Percentiles rank a stretch among this genome's conserved stretches.
Conservation (phyloP, 805 yeast genomes). For the Cyberlindnera misumaiensis region DNA sequence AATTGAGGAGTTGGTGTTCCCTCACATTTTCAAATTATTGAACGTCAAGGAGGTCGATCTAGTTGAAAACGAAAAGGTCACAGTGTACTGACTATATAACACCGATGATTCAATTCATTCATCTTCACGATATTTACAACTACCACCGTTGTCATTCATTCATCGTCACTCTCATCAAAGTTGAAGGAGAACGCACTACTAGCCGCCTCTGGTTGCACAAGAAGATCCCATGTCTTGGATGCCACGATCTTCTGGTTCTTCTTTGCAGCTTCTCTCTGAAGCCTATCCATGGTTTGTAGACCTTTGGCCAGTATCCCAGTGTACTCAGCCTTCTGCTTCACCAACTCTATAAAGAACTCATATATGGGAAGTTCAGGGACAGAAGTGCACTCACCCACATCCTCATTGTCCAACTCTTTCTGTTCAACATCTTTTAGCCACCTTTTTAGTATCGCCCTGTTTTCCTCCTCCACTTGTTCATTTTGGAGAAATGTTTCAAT, state of each 20-base stretch:
- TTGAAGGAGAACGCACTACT: slow-evolving; percentile 17
- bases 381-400: slow-evolving; percentile 48
- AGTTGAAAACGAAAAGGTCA: slow-evolving; percentile 8
- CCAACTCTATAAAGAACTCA: slow-evolving; percentile 50
- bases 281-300: slow-evolving; percentile 25
- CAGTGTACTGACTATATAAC: not conserved
- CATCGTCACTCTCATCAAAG: slow-evolving; percentile 22
- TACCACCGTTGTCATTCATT: slow-evolving; percentile 1
- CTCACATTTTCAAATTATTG: slow-evolving; percentile 33
- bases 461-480: slow-evolving; percentile 9
- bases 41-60: slow-evolving; percentile 5
- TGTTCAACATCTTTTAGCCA: slow-evolving; percentile 26
- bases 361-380: slow-evolving; percentile 49
- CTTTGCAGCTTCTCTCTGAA: slow-evolving; percentile 27
- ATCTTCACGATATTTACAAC: not conserved
- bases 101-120: not conserved
- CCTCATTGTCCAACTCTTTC: slow-evolving; percentile 39
- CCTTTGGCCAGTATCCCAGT: slow-evolving; percentile 30
- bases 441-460: slow-evolving; percentile 17
- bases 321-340: slow-evolving; percentile 33
- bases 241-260: slow-evolving; percentile 25
- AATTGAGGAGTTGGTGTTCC: slow-evolving; percentile 42
- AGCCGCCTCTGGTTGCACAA: slow-evolving; percentile 15
- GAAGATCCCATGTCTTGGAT: slow-evolving; percentile 48
- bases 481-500: slow-evolving; percentile 26